Base-by-base conservation (phyloP, 1,284 basidiomycete species). In the Moesziomyces antarcticus region DNA sequence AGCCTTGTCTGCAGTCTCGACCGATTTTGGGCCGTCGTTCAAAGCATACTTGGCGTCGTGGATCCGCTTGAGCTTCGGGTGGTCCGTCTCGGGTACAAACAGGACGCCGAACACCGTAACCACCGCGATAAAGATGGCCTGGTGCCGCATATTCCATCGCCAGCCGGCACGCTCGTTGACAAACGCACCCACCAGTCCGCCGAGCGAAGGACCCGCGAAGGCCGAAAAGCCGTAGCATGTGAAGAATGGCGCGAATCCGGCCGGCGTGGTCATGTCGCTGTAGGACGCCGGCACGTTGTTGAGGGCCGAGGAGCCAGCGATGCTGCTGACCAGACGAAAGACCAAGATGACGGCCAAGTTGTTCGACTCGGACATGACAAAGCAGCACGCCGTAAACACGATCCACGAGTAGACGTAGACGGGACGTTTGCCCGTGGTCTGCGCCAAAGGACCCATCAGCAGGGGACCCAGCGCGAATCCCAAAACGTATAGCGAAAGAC, bases 301-400 rank as follows among this genome's bases (percentile, higher is more conserved):
- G 41, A 75, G 65, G 5, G 69, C 60, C 21, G 73, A 72, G 45
- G 61, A 49, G 18, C 73, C 73, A 3, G 44, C 55, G 33, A 68
- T 55, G 20, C 84, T 80, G 72, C 82, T 73, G 2, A 84, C 46
- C 22, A 80, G 75, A 20, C 81, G 77, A 22, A 84, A 73, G 16
- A 65, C 72, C 60, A 84, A 79, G 45, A 84, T 78, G 3, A 67
- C 71, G 5, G 70, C 68, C 52, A 80, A 74, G 48, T 73, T 75
- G 25, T 80, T 66, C 16, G 77, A 63, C 56, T 82, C 82, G 13
- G 60, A 78, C 21, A 77, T 60, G 41, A 67, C 61, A 35, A 83
- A 75, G 44, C 65, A 71, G 56, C 59, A 73, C 1, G 49, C 65
- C 25, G 70, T 75, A 41, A 75, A 75, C 11, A 63, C 22, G 22